A percentile compares a stretch with the other conserved stretches of the same genome.
Evolutionary conservation across 2,329 filamentous ascomycete species (phyloP).

Genomic region (Purpureocillium takamizusanense): DNA sequence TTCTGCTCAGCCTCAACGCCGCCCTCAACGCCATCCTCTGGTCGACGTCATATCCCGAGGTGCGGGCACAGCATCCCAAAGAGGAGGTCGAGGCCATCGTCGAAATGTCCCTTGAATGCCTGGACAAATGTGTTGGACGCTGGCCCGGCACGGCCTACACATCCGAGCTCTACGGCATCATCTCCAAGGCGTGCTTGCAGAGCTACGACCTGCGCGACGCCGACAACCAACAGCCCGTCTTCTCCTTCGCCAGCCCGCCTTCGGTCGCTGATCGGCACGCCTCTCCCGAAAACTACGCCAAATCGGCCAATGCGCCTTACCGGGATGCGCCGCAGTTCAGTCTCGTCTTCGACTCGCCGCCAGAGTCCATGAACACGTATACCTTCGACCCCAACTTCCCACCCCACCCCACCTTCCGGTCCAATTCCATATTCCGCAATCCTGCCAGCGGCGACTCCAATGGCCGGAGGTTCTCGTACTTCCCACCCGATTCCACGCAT

Average conservation of each 20-base stretch:
- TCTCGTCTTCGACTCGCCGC: slow-evolving; percentile 46
- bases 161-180: slow-evolving; percentile 75
- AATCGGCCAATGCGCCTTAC: slow-evolving; percentile 16
- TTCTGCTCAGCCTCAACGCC: slow-evolving; percentile 83
- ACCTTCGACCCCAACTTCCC: slow-evolving; percentile 32
- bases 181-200: slow-evolving; percentile 77
- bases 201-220: slow-evolving; percentile 60
- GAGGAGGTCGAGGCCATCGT: slow-evolving; percentile 72
- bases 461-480: slow-evolving; percentile 54
- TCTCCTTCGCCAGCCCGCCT: slow-evolving; percentile 25
- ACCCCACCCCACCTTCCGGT: slow-evolving; percentile 49
- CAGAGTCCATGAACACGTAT: slow-evolving; percentile 42
- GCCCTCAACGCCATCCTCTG: slow-evolving; percentile 86
- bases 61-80: slow-evolving; percentile 62
- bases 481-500: slow-evolving; percentile 45
- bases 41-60: slow-evolving; percentile 79
- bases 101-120: slow-evolving; percentile 65
- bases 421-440: slow-evolving; percentile 57
- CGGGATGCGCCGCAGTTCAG: slow-evolving; percentile 44
- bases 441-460: slow-evolving; percentile 44
- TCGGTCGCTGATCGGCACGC: slow-evolving; percentile 20
- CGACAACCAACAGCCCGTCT: slow-evolving; percentile 13
- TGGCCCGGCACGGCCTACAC: slow-evolving; percentile 89
- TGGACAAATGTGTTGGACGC: slow-evolving; percentile 70
- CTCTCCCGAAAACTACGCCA: slow-evolving; percentile 19